Evolutionary conservation across 768 basidiomycete genomes (phyloP).

Genomic region (Auriscalpium vulgare): DNA sequence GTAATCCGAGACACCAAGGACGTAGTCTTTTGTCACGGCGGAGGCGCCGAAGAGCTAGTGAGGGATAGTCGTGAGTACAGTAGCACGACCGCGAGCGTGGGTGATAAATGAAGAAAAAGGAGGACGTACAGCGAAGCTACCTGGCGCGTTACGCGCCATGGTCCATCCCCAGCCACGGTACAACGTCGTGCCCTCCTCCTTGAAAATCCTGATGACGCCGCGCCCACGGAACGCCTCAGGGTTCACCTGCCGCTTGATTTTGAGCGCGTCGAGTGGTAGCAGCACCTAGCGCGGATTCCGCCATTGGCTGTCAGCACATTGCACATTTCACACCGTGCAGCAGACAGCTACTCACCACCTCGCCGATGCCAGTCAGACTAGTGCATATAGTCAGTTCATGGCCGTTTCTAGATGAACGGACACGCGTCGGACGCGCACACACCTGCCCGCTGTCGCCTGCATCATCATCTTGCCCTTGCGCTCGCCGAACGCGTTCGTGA

Average conservation of each 20-base stretch:
- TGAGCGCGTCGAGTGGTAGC: conserved; percentile 93
- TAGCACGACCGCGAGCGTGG: background rate
- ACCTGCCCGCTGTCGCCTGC: conserved; percentile 93
- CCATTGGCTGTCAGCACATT: too few species aligned
- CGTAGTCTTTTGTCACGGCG: conserved; percentile 88
- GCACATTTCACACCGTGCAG: too few species aligned
- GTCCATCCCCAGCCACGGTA: conserved; percentile 99
- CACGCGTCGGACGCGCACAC: conserved; percentile 14
- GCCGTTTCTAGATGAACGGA: background rate
- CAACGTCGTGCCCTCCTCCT: conserved; percentile 85
- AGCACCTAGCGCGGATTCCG: conserved; percentile 48
- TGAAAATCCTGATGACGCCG: conserved; percentile 80
- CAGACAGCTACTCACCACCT: conserved; percentile 57
- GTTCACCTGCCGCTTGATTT: conserved; percentile 98
- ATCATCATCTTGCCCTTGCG: conserved; percentile 94
- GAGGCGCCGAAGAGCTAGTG: conserved; percentile 92
- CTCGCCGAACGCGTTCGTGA: conserved; percentile 84
- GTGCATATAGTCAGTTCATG: background rate
- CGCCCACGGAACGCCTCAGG: conserved; percentile 97
- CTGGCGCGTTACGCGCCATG: conserved; percentile 94
- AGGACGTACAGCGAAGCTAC: conserved; percentile 78
- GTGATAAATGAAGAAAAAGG: background rate
- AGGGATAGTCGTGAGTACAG: background rate
- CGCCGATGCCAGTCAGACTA: conserved; percentile 76
- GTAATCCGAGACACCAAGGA: conserved; percentile 84